Percentiles rank a stretch among this genome's conserved stretches.
phyloP scores from a whole-genome alignment of 2,329 filamentous ascomycete species.

The Trichoderma afroharzianum region DNA sequence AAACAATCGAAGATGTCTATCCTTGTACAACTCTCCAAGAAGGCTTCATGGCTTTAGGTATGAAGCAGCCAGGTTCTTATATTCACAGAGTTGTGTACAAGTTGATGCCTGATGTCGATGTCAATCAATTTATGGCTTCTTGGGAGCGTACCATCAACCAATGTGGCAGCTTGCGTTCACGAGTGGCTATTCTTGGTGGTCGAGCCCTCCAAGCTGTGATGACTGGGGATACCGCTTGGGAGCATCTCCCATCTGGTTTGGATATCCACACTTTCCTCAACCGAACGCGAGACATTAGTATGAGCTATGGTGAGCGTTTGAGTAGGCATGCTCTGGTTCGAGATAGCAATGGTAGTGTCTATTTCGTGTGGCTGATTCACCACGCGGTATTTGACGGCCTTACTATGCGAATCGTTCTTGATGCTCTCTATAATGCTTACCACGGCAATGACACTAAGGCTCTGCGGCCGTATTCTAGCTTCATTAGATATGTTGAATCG shows the following conservation, averaged over 20 bases:
- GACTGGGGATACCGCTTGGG: not conserved
- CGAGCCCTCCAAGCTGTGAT: conserved; percentile 9
- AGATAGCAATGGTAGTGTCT: not conserved
- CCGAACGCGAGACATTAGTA: not conserved
- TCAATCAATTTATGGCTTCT: conserved; percentile 19
- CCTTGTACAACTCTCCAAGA: conserved; percentile 14
- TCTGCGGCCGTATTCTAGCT: not conserved
- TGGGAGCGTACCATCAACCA: conserved; percentile 23
- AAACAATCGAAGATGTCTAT: conserved; percentile 13
- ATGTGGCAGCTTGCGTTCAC: conserved; percentile 13
- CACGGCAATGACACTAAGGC: not conserved
- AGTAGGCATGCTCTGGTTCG: conserved; percentile 9
- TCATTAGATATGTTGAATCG: conserved; percentile 12
- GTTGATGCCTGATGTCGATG: not conserved
- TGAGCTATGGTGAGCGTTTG: conserved; percentile 12
- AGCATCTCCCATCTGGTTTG: not conserved
- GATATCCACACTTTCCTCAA: conserved; percentile 3
- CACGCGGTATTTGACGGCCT: conserved; percentile 15
- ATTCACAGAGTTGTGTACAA: conserved; percentile 9
- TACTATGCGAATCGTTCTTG: conserved; percentile 5
- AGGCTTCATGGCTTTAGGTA: conserved; percentile 13
- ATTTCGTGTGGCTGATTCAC: conserved; percentile 16
- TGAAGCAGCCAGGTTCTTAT: conserved; percentile 16
- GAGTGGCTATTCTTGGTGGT: conserved; percentile 6
- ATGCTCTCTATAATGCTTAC: conserved; percentile 1